Conservation (phyloP, 192 early-diverging fungal species). For the Podila clonocystis region DNA sequence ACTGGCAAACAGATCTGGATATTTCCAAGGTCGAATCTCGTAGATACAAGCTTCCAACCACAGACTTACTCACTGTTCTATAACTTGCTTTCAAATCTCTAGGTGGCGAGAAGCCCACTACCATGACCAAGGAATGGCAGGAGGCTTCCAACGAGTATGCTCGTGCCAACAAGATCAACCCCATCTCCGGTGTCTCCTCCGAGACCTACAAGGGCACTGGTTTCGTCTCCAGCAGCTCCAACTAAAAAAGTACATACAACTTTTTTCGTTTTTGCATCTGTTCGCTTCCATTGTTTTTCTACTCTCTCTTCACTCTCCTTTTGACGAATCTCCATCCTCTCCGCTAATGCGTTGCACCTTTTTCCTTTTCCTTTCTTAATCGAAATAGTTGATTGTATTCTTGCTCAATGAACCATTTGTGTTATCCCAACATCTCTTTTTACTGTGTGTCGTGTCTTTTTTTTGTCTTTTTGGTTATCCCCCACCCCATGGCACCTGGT, state of each 20-base stretch:
- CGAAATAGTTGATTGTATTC: slow-evolving; percentile 2
- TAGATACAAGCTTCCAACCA: neutral
- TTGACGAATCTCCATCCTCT: slow-evolving; percentile 1
- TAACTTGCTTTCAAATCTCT: slow-evolving; percentile 1
- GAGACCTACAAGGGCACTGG: slow-evolving; percentile 83
- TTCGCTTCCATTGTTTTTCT: neutral
- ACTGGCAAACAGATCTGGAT: neutral
- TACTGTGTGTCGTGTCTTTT: neutral
- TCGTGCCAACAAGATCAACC: slow-evolving; percentile 77
- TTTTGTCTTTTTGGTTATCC: neutral
- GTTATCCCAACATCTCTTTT: too few relatives aligned
- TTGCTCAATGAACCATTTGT: too few relatives aligned
- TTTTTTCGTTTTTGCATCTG: slow-evolving; percentile 1
- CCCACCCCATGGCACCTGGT: neutral
- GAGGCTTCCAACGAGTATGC: slow-evolving; percentile 82
- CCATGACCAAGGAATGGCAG: slow-evolving; percentile 86
- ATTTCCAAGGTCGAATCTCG: too few relatives aligned
- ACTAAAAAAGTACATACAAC: slow-evolving; percentile 12
- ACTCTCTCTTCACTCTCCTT: neutral
- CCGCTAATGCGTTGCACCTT: neutral
- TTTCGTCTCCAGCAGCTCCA: slow-evolving; percentile 64
- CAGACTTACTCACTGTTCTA: slow-evolving; percentile 6
- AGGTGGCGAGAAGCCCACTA: slow-evolving; percentile 71
- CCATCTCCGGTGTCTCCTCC: slow-evolving; percentile 81
- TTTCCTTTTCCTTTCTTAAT: neutral